phyloP scores from a whole-genome alignment of 2,329 filamentous ascomycete genomes.

The Biscogniauxia sp. region DNA sequence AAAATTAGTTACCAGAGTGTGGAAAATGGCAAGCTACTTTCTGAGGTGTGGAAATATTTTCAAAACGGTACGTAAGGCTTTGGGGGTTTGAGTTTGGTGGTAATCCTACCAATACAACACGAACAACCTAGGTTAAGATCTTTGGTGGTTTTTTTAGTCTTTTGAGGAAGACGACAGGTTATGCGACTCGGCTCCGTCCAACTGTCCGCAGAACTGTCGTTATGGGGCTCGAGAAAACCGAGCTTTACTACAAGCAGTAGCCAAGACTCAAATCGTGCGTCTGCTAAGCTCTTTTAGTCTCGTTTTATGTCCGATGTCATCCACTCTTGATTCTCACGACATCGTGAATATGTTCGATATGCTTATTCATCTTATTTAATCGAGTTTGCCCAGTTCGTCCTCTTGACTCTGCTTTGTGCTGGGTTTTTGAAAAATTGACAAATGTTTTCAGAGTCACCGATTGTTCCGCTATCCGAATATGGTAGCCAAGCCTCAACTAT shows the following conservation, averaged over 20 bases:
- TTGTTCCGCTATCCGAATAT: not conserved
- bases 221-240: not conserved
- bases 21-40: no score
- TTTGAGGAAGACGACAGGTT: not conserved
- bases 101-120: no score
- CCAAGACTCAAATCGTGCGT: constrained; percentile 29
- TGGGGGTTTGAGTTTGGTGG: not conserved
- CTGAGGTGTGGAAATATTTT: not conserved
- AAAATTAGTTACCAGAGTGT: no score
- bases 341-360: not conserved
- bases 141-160: not conserved
- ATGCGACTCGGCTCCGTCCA: not conserved
- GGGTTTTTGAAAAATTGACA: not conserved
- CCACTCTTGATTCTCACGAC: not conserved
- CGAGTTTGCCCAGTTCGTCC: not conserved
- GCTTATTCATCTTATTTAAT: not conserved
- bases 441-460: not conserved
- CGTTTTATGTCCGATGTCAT: not conserved
- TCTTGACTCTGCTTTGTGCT: not conserved
- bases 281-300: not conserved
- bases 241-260: constrained; percentile 23
- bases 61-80: not conserved
- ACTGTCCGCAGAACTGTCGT: not conserved
- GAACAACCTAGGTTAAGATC: no score
- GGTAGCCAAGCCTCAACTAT: not conserved